phyloP scores from a whole-genome alignment of 805 yeast genomes.

The Starmera pachycereana region DNA sequence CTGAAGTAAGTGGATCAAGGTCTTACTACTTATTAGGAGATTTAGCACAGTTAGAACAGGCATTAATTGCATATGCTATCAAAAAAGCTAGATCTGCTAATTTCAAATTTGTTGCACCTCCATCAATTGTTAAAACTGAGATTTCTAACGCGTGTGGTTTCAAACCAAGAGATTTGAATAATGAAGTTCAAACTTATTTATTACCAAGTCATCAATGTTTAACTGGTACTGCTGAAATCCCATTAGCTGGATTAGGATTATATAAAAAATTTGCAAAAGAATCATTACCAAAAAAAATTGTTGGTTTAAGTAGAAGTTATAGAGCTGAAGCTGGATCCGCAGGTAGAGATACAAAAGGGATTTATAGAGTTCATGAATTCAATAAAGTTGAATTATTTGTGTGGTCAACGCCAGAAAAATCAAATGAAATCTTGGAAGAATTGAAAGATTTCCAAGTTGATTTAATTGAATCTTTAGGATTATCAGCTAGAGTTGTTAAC shows the following conservation, averaged over 20 bases:
- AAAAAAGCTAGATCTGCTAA: conserved; percentile 56
- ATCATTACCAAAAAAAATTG: conserved; percentile 47
- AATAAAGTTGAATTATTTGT: conserved; percentile 88
- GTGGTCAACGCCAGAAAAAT: conserved; percentile 42
- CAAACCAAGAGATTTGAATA: conserved; percentile 80
- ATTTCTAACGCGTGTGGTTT: conserved; percentile 87
- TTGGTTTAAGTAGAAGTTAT: conserved; percentile 78
- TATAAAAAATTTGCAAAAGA: conserved; percentile 33
- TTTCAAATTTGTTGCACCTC: conserved; percentile 68
- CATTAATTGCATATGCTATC: conserved; percentile 72
- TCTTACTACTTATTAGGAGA: conserved; percentile 81
- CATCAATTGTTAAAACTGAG: conserved; percentile 73
- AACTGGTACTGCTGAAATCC: conserved; percentile 93
- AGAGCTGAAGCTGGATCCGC: conserved; percentile 97
- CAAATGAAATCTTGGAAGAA: conserved; percentile 44
- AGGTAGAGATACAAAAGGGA: conserved; percentile 84
- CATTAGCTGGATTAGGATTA: conserved; percentile 72
- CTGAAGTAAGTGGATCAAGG: conserved; percentile 68
- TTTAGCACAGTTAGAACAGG: conserved; percentile 85
- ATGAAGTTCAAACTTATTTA: conserved; percentile 77
- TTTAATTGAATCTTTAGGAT: conserved; percentile 56
- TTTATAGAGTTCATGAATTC: conserved; percentile 93
- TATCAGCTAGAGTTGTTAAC: conserved; percentile 69
- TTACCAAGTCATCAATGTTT: conserved; percentile 50
- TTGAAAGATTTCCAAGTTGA: conserved; percentile 55